Conservation (phyloP, 352 stramenopile species). For the Phytophthora hibernalis region DNA sequence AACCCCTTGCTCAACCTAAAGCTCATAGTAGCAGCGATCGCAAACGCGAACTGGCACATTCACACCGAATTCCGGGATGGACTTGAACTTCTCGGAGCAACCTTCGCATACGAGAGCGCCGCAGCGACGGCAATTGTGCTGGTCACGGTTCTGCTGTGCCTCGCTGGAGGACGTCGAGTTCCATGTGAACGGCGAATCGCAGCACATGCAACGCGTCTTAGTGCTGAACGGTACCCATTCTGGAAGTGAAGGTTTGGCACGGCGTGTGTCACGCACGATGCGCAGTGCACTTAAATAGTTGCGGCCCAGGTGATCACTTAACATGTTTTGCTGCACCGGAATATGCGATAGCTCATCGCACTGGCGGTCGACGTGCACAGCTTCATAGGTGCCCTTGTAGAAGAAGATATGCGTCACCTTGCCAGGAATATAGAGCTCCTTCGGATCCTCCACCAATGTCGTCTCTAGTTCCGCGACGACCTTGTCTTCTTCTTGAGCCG, state of each 20-base stretch:
- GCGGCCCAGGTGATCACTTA: constrained; percentile 81
- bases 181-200: constrained; percentile 89
- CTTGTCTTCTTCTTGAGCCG: constrained; percentile 58
- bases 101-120: constrained; percentile 83
- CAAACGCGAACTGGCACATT: constrained; percentile 87
- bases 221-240: constrained; percentile 85
- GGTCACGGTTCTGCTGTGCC: constrained; percentile 89
- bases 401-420: constrained; percentile 84
- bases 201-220: constrained; percentile 89
- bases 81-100: constrained; percentile 88
- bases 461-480: constrained; percentile 60
- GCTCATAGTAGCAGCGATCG: constrained; percentile 87
- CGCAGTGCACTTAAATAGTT: constrained; percentile 84
- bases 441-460: constrained; percentile 62
- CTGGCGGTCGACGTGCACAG: constrained; percentile 78
- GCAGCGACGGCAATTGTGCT: constrained; percentile 91
- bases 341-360: constrained; percentile 80
- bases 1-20: constrained; percentile 32
- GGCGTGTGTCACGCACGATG: constrained; percentile 77
- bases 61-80: constrained; percentile 87
- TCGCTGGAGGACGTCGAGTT: constrained; percentile 91
- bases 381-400: constrained; percentile 83
- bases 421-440: constrained; percentile 83
- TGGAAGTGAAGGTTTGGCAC: constrained; percentile 58
- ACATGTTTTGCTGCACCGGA: constrained; percentile 88